Base-by-base conservation (phyloP, 768 basidiomycete genomes). In the Phlegmacium glaucopus region DNA sequence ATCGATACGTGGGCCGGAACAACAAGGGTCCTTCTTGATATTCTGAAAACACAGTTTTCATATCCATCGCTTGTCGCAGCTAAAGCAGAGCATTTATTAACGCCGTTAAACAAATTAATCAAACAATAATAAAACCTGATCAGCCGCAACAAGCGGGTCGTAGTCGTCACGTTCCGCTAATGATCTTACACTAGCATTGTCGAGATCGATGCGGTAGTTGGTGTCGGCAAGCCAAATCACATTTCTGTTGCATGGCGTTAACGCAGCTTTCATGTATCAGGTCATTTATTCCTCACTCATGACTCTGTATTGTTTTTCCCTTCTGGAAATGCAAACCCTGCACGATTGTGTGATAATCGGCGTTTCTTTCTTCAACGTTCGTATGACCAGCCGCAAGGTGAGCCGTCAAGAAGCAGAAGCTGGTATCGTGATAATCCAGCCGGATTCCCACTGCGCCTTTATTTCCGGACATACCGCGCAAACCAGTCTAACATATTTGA, bases 1-100 rank as follows among this genome's bases (percentile, higher is more conserved):
- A 98, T 53, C 91, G 89, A 70, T 99, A 98, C 2, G 95, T 99
- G 7, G 96, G 96, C 11, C 82, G 74, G 70, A 99, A 99, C n/a
- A 89, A 61, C 13, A 98, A 64, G 0, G 90, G 90, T 0, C 92
- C 95, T 66, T 99, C 96, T 46, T 85, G 76, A 54, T 91, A 98
- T 12, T 87, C 90, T 12, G 64, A 61, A 58, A 98, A 99, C 2
- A 83, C 91, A 8, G 76, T 75, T n/a, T 82, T 75, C 4, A 72
- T 65, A 48, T 87, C 80, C 67, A 95, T 90, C 2, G 74, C 85
- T 55, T 77, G 75, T 39, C 75, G 79, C 4, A 99, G 72, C 92
- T 95, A 52, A 45, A 13, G 10, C 51, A 41, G 32, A 28, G 50
- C 17, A 54, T 34, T 36, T 28, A 45, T 44, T 35, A 51, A 8